Evolutionary conservation across 2,329 filamentous ascomycete genomes (phyloP).

Genomic region (Hysterium pulicare): DNA sequence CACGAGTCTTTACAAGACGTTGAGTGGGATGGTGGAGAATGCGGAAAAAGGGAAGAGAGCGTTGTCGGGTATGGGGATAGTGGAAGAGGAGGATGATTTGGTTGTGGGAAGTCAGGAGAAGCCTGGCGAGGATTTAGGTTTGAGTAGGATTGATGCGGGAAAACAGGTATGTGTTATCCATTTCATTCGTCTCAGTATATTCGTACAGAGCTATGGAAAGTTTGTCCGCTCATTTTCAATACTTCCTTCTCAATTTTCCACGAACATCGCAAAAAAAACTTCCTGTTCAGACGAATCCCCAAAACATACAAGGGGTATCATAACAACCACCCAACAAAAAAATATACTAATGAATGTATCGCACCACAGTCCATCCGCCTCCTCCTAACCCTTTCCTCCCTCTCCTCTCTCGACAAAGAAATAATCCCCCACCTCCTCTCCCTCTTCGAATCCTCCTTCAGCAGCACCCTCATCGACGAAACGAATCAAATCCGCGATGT

Average conservation of each 20-base stretch:
- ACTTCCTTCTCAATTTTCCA: background rate
- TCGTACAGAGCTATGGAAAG: background rate
- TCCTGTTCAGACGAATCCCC: background rate
- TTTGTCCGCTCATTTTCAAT: background rate
- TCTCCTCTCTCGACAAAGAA: constrained; percentile 76
- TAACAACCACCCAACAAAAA: background rate
- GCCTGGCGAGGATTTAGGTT: constrained; percentile 19
- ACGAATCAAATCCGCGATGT: constrained; percentile 88
- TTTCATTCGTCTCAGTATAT: background rate
- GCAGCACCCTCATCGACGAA: constrained; percentile 90
- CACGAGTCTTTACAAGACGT: constrained; percentile 85
- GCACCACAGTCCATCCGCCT: constrained; percentile 76
- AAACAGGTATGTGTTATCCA: constrained; percentile 33
- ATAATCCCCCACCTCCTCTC: constrained; percentile 84
- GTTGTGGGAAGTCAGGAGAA: constrained; percentile 31
- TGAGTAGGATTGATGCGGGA: constrained; percentile 32
- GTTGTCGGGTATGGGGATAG: constrained; percentile 56
- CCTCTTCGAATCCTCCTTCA: constrained; percentile 91
- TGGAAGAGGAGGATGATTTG: constrained; percentile 51
- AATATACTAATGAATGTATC: background rate
- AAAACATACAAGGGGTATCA: background rate
- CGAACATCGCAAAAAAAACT: background rate
- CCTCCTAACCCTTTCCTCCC: constrained; percentile 89
- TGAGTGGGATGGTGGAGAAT: constrained; percentile 96
- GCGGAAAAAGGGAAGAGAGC: constrained; percentile 73